phyloP scores from a whole-genome alignment of 306 rosid genomes.

The Gillenia trifoliata region DNA sequence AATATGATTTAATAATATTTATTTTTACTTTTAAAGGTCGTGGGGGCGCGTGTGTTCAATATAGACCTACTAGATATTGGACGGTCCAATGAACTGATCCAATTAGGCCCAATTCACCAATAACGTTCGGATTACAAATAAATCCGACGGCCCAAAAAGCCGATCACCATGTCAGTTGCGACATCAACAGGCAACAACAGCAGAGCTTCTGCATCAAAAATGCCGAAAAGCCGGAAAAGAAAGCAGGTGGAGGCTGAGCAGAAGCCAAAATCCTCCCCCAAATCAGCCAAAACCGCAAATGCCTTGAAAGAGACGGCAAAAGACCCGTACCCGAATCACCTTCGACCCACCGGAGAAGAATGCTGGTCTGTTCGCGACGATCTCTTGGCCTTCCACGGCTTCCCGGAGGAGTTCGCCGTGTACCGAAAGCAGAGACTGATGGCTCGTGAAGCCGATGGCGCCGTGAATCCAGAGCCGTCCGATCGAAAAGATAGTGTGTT shows the following conservation, averaged over 20 bases:
- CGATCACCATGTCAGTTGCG: not conserved
- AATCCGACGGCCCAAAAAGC: not conserved
- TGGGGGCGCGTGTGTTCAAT: too few species aligned
- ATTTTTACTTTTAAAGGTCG: too few species aligned
- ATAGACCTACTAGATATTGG: not conserved
- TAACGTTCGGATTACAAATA: not conserved
- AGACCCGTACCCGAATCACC: constrained; percentile 56
- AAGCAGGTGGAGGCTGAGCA: constrained; percentile 22
- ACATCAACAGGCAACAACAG: not conserved
- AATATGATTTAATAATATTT: too few species aligned
- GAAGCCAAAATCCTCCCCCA: constrained; percentile 13
- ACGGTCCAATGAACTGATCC: not conserved
- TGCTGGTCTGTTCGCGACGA: constrained; percentile 62
- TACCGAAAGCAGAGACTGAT: constrained; percentile 40
- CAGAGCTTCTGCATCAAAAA: constrained; percentile 4
- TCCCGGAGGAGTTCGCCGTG: constrained; percentile 69
- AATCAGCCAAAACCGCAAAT: constrained; percentile 18
- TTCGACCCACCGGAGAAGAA: constrained; percentile 48
- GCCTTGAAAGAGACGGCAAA: constrained; percentile 2
- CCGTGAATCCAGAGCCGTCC: constrained; percentile 2
- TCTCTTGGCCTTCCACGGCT: constrained; percentile 63
- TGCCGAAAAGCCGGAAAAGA: constrained; percentile 40
- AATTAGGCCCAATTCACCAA: not conserved
- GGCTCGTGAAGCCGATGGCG: not conserved
- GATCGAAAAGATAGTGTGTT: constrained; percentile 50